Evolutionary conservation across 257 asterid genomes (phyloP), one percentile per base, ranked within the genome.

Genomic region (Prunella vulgaris): DNA sequence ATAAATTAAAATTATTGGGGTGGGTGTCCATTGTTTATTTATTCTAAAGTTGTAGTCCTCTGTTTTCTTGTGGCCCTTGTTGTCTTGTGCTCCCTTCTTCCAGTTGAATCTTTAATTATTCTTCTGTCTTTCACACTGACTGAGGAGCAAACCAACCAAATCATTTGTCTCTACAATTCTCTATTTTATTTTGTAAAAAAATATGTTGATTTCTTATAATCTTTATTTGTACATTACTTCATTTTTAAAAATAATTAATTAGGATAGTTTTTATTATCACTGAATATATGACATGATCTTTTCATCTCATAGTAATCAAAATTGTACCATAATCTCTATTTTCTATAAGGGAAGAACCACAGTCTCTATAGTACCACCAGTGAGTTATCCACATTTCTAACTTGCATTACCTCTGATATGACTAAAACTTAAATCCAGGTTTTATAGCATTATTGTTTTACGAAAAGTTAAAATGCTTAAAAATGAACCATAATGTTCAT

Each of bases 21-120:
- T 10, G 30, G 33, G 48, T 53, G 77, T 57, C 77, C 80, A 52
- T 12, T 5, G 22, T 52, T 66, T 66, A 60, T 76, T 76, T 66
- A 60, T 76, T 76, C 61, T 25, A 33, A 46, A 27, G 53, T 69
- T 54, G 12, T 22, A 58, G 59, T 42, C 62, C 30, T 73, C 59
- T 75, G 82, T 72, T 60, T 65, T 75, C 48, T 42, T 24, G 76
- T 78, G 88, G 86, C 81, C 88, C 84, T 78, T 66, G 69, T 66
- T 86, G 92, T 86, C 85, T 79, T 71, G 78, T 81, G 54, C 64
- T 78, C 57, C 46, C 60, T 33, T 9, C 72, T 51, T 42, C 35
- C 53, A 51, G 7, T 70, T 69, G 22, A 70, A 57, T 52, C 69
- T 77, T 77, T 67, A 77, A 77, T 79, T 76, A 70, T 79, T 71